Percentiles rank a stretch among this genome's conserved stretches.
Evolutionary conservation across 164 flowering plant genomes (phyloP).

Genomic region (Tetracentron sinense): DNA sequence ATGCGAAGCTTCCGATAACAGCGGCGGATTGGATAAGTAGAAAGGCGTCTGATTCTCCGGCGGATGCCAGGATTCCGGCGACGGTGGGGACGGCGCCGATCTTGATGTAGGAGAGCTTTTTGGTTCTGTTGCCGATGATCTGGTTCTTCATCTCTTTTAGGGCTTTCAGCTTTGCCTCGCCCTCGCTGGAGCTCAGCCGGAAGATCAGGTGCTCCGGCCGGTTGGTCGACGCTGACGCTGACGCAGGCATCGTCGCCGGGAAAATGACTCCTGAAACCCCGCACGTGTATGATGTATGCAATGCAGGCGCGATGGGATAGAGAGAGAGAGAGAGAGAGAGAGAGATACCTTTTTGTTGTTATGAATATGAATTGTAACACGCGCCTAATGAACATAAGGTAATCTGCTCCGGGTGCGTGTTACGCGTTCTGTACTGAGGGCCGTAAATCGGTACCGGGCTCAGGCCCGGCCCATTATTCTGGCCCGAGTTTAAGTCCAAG

Average conservation of each 20-base stretch:
- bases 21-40: slow-evolving; percentile 80
- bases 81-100: slow-evolving; percentile 79
- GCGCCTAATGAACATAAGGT: too few relatives aligned
- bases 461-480: too few relatives aligned
- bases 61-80: slow-evolving; percentile 39
- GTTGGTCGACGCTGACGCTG: slow-evolving; percentile 27
- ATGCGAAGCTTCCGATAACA: slow-evolving; percentile 86
- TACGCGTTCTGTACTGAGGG: too few relatives aligned
- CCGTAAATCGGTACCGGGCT: too few relatives aligned
- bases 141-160: slow-evolving; percentile 86
- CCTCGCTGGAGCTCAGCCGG: slow-evolving; percentile 44
- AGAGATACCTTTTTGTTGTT: too few relatives aligned
- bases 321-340: too few relatives aligned
- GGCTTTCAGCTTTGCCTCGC: slow-evolving; percentile 53
- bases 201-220: slow-evolving; percentile 49
- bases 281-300: too few relatives aligned
- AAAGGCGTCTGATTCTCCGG: slow-evolving; percentile 23
- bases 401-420: too few relatives aligned
- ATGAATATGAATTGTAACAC: too few relatives aligned
- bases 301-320: too few relatives aligned
- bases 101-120: slow-evolving; percentile 77
- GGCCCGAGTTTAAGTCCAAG: too few relatives aligned
- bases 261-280: slow-evolving; percentile 11
- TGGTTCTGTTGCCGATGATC: slow-evolving; percentile 93
- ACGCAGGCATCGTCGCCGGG: slow-evolving; percentile 44